Percentiles rank a stretch among this genome's conserved stretches.
Conservation (phyloP, 345 rosid species). For the Durio zibethinus region DNA sequence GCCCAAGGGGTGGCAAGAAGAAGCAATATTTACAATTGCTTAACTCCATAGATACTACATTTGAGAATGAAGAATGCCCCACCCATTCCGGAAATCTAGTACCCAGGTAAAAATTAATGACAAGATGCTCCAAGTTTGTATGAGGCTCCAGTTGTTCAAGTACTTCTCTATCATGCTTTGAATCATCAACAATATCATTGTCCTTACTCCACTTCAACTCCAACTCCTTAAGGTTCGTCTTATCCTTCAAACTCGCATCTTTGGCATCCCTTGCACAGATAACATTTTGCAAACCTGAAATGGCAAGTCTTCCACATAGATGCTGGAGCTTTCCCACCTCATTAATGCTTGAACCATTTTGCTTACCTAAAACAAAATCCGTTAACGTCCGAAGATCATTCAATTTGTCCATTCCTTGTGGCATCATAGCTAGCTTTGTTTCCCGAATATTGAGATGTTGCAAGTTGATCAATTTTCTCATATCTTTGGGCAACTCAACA, state of each 20-base stretch:
- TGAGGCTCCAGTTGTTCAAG: constrained; percentile 12
- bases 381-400: too few species aligned
- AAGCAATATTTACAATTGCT: background rate
- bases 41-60: background rate
- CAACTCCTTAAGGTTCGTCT: background rate
- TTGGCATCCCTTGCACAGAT: background rate
- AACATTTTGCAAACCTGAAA: constrained; percentile 32
- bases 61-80: background rate
- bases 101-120: background rate
- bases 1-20: background rate
- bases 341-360: too few species aligned
- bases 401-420: too few species aligned
- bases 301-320: constrained; percentile 28
- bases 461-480: too few species aligned
- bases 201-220: background rate
- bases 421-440: too few species aligned
- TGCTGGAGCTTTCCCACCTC: too few species aligned
- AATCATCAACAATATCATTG: background rate
- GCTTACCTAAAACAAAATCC: too few species aligned
- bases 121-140: constrained; percentile 4
- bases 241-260: background rate
- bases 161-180: background rate
- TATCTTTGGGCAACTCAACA: too few species aligned
- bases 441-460: too few species aligned
- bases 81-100: constrained; percentile 5